Evolutionary conservation across 2,329 filamentous ascomycete genomes (phyloP), one percentile per base, ranked within the genome.

Genomic region (Epichloe amarillans): DNA sequence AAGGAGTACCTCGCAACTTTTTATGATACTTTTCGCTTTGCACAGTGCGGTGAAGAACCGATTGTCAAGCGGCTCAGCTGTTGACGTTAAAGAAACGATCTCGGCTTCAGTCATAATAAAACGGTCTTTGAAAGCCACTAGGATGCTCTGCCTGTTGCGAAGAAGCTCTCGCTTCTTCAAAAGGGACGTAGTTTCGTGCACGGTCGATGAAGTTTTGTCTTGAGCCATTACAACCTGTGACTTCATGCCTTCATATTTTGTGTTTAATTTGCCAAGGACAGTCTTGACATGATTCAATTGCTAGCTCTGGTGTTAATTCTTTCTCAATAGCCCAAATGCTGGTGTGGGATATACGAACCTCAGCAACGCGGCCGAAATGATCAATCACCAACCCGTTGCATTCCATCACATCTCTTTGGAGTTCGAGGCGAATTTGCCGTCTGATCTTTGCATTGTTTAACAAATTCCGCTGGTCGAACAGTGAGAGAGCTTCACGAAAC

Each of bases 381-480:
- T 80, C 75, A 52, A 97, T 81, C 55, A 97, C 86, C 56, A 88
- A 81, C 47, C 86, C 89, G 79, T 97, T 96, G 68, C 86, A 89
- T 56, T 91, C 81, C 51, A 97, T 90, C 38, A 96, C 86, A 62
- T 97, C 90, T 64, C 86, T 91, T 64, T 97, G 89, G 1, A 95
- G 75, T 62, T 94, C 83, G 1, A 95, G 69, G 15, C 90, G 82
- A 15, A 97, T 69, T 52, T 87, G 83, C 5, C 91, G 81, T 48
- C 93, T 79, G 3, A 83, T 84, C 57, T 90, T 86, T 10, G 86
- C 76, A 12, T 81, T 87, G 63, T 95, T 96, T 50, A 76, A 71
- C 14, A 89, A 66, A 1, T 76, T 75, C 37, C 86, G 78, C 47
- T 79, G 71, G 66, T 96, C 91, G 19, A 97, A 71, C 1, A 93